Conservation (phyloP, 2,329 filamentous ascomycete species). For the Diaporthe sp. region DNA sequence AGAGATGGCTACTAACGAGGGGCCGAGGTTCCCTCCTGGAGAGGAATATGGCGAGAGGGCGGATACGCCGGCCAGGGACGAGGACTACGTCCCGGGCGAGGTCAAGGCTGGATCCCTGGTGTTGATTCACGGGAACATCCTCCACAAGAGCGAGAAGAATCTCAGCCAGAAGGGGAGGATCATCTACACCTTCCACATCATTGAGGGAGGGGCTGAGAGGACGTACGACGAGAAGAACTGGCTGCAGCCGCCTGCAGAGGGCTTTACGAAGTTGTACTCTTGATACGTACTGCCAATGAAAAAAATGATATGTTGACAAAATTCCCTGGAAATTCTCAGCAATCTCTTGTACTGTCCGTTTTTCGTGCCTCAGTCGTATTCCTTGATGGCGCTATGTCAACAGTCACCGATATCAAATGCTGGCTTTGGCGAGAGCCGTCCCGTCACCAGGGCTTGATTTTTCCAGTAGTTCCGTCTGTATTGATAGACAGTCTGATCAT, state of each 20-base stretch:
- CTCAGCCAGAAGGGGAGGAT: conserved; percentile 86
- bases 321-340: not conserved
- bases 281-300: conserved; percentile 41
- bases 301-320: not conserved
- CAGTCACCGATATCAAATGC: too few relatives aligned
- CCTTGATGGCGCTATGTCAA: too few relatives aligned
- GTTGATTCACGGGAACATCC: conserved; percentile 92
- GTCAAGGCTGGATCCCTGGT: conserved; percentile 93
- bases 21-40: conserved; percentile 71
- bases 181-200: conserved; percentile 98
- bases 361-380: not conserved
- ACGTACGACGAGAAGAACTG: conserved; percentile 91
- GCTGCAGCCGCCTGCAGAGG: conserved; percentile 85
- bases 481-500: not conserved
- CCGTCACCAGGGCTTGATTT: too few relatives aligned
- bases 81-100: conserved; percentile 82
- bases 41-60: conserved; percentile 60
- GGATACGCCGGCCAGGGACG: conserved; percentile 55
- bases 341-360: not conserved
- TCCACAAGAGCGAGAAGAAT: conserved; percentile 98
- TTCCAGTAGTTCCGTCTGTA: not conserved
- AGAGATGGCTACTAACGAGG: conserved; percentile 79
- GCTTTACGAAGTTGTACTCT: conserved; percentile 78
- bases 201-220: conserved; percentile 78
- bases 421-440: not conserved